Evolutionary conservation across 1,284 basidiomycete species (phyloP), one percentile per base, ranked within the genome.

Genomic region (Pseudozyma flocculosa): DNA sequence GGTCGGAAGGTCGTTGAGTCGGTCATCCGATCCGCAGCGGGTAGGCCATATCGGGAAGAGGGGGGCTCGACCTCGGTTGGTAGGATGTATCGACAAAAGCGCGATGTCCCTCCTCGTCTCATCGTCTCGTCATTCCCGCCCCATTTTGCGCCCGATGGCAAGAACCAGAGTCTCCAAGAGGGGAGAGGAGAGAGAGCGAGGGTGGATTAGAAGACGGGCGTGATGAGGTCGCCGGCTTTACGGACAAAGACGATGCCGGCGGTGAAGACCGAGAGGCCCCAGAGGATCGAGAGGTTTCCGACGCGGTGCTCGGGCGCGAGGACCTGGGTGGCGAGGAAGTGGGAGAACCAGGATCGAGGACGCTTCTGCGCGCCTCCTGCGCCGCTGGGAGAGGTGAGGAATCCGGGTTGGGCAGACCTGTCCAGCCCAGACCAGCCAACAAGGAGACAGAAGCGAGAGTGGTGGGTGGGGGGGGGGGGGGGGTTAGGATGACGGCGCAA

Each of bases 201-300:
- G n/a, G n/a, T n/a, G n/a, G n/a, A n/a, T 34, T 30, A 73, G 60
- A 73, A 73, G 30, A 60, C 54, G 17, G 71, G 71, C 1, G 63
- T 61, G 51, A 73, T 58, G 22, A 73, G 23, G 36, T 61, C 61
- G 43, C 71, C 71, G 23, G 70, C 66, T 29, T 66, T 68, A 49
- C 73, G 55, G 22, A 67, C 60, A 41, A 68, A 67, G 23, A 70
- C 29, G 45, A 76, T 62, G 36, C 72, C 69, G 1, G 51, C 61
- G 3, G 63, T 62, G 52, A 75, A 75, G 42, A 76, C 61, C 39
- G 43, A 36, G 23, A 72, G 29, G 40, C 71, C 71, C 71, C 70
- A 76, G 13, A 55, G 52, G 40, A 76, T 52, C 18, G 67, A 55
- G 40, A 74, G 45, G 60, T 76, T 76, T 13, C 73, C 72, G 7